These are phyloP conservation scores for Aspergillus sp. DNA, from an alignment of 2,329 filamentous ascomycete species.

Conservation along the genomic window DNA sequence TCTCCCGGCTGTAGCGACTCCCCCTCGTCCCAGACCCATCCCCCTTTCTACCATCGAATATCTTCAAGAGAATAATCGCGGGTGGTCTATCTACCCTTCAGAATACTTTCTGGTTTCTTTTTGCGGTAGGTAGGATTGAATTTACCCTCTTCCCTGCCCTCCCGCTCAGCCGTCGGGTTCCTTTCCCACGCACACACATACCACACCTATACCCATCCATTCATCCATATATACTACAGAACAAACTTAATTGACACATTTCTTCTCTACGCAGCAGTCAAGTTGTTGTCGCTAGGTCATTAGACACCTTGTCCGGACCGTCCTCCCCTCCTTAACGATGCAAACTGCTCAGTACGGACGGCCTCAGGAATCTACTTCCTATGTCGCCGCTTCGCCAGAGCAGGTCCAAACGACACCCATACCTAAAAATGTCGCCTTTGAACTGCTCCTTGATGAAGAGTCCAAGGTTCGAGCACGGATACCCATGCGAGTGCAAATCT, in stretches of 20 bases:
- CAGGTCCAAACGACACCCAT: conserved; percentile 31
- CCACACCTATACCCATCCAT: conserved; percentile 1
- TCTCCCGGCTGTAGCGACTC: conserved; percentile 29
- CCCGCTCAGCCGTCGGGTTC: conserved; percentile 17
- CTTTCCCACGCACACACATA: conserved; percentile 14
- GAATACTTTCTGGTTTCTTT: conserved; percentile 19
- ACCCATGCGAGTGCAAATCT: conserved; percentile 72
- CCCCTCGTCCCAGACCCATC: conserved; percentile 20
- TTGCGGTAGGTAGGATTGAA: conserved; percentile 34
- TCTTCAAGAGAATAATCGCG: conserved; percentile 24
- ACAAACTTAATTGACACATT: conserved; percentile 29
- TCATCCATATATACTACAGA: neutral
- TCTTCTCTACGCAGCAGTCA: conserved; percentile 23
- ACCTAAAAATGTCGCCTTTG: conserved; percentile 58
- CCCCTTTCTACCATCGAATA: conserved; percentile 22
- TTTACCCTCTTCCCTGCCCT: conserved; percentile 21
- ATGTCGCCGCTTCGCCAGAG: conserved; percentile 22
- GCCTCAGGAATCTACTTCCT: conserved; percentile 25
- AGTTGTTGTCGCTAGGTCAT: conserved; percentile 18
- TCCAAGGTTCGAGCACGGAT: conserved; percentile 55
- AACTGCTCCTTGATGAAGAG: conserved; percentile 53
- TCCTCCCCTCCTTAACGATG: conserved; percentile 15
- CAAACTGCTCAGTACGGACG: conserved; percentile 30
- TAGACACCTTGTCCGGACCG: too few relatives aligned
- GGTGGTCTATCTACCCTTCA: conserved; percentile 24